Evolutionary conservation across 305 asterid species (phyloP).

Genomic region (Fraxinus dipetala): DNA sequence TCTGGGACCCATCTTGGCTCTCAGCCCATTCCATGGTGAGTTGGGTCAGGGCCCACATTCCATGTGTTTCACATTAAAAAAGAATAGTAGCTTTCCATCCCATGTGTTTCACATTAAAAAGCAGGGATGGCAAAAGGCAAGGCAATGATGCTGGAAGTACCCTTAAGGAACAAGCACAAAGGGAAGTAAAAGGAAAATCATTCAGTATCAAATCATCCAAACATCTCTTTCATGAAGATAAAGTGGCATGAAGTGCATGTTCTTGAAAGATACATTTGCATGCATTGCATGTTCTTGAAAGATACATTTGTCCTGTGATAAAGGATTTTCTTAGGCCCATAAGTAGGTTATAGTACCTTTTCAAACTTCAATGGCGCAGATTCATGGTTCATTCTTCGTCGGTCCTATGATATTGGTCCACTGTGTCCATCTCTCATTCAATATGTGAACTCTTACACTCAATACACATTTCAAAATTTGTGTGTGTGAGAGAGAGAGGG

Average conservation of each 20-base stretch:
- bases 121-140: conserved; percentile 14
- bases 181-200: conserved; percentile 42
- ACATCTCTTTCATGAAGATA: conserved; percentile 37
- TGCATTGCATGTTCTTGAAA: conserved; percentile 41
- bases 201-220: conserved; percentile 28
- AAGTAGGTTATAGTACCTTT: conserved; percentile 25
- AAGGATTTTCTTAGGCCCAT: conserved; percentile 36
- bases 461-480: not conserved
- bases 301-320: conserved; percentile 36
- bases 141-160: conserved; percentile 39
- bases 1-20: not conserved
- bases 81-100: conserved; percentile 33
- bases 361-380: conserved; percentile 27
- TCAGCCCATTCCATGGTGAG: not conserved
- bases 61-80: conserved; percentile 25
- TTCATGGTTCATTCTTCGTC: not conserved
- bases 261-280: too few relatives aligned
- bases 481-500: not conserved
- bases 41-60: not conserved
- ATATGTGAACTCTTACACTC: not conserved
- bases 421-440: not conserved
- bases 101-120: conserved; percentile 27
- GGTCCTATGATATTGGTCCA: not conserved
- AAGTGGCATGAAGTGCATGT: not conserved
- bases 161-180: conserved; percentile 29